Base-by-base conservation (phyloP, 257 asterid genomes). In the Rhazya stricta region DNA sequence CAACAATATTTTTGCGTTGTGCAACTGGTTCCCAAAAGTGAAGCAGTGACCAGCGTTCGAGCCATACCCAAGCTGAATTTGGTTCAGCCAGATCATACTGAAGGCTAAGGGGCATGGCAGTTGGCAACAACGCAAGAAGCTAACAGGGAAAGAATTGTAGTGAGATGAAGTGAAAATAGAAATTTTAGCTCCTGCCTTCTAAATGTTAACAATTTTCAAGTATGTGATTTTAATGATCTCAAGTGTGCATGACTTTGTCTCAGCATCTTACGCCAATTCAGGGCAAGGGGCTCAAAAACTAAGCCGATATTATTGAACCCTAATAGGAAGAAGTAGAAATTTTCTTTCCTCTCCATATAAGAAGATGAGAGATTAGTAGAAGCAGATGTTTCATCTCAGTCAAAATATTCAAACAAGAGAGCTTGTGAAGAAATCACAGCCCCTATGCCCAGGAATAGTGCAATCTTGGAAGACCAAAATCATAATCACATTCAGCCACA, bases 21-120 rank as follows among this genome's bases (percentile, higher is more conserved):
- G 82, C 72, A 66, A 85, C 90, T 54, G 89, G 89, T 73, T 83
- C 94, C 97, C 97, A 92, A 68, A 89, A 88, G 77, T 77, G 90
- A 71, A 92, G 83, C 54, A 76, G 37, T 63, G 99, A 91, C 99
- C 99, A 95, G 36, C 96, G 88, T 68, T 91, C 96, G 36, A 95
- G 94, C 99, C 99, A 95, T 78, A 77, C 89, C 87, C 83, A 80
- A 71, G 94, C 91, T 74, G 97, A 87, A 82, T 95, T 92, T 1
- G 97, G 96, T 71, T 92, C 96, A 10, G 82, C 65, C 27, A 39
- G 50, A 75, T 90, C 97, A 61, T 92, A 95, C 80, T 92, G 98
- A 79, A 95, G 96, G 82, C 91, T 86, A 85, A 95, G 87, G 41
- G 94, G 91, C 89, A 86, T 86, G 58, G 97, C 87, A 78, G 79